Evolutionary conservation across 2,329 filamentous ascomycete genomes (phyloP).

Genomic region (Sarocladium oryzae): DNA sequence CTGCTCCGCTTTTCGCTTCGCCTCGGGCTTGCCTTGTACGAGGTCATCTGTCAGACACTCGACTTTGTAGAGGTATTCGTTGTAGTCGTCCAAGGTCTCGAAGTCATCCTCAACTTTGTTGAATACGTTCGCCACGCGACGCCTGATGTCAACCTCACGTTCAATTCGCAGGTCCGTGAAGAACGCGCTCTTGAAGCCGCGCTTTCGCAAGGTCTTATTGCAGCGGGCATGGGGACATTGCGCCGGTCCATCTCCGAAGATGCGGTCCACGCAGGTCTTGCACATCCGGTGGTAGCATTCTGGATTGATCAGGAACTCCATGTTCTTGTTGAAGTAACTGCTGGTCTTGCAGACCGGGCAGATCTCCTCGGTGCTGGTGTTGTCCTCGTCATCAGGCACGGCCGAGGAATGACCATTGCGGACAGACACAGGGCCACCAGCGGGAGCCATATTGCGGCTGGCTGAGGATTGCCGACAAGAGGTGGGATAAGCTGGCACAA

Average conservation of each 20-base stretch:
- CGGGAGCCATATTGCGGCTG: conserved; percentile 1
- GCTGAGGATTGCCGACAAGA: neutral
- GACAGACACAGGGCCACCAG: conserved; percentile 11
- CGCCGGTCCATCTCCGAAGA: conserved; percentile 87
- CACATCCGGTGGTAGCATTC: conserved; percentile 99
- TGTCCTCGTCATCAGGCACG: conserved; percentile 11
- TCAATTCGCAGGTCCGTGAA: conserved; percentile 86
- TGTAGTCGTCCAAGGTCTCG: conserved; percentile 73
- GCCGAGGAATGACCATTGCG: conserved; percentile 5
- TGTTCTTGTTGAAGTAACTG: conserved; percentile 88
- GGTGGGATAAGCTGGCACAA: too few relatives aligned
- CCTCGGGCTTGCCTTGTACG: conserved; percentile 62
- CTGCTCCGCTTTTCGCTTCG: conserved; percentile 41
- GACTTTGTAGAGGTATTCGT: conserved; percentile 90
- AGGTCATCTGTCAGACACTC: conserved; percentile 88
- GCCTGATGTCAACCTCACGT: conserved; percentile 86
- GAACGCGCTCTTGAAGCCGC: conserved; percentile 78
- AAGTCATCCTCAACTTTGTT: conserved; percentile 91
- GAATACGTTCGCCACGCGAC: conserved; percentile 71
- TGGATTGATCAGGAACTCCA: conserved; percentile 93
- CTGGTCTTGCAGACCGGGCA: conserved; percentile 97
- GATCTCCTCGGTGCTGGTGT: conserved; percentile 53
- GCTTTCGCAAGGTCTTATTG: conserved; percentile 76
- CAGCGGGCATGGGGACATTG: conserved; percentile 90
- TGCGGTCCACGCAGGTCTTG: conserved; percentile 87